phyloP scores from a whole-genome alignment of 495 filamentous ascomycete species.

The Paragyromitra xinjiangensis region DNA sequence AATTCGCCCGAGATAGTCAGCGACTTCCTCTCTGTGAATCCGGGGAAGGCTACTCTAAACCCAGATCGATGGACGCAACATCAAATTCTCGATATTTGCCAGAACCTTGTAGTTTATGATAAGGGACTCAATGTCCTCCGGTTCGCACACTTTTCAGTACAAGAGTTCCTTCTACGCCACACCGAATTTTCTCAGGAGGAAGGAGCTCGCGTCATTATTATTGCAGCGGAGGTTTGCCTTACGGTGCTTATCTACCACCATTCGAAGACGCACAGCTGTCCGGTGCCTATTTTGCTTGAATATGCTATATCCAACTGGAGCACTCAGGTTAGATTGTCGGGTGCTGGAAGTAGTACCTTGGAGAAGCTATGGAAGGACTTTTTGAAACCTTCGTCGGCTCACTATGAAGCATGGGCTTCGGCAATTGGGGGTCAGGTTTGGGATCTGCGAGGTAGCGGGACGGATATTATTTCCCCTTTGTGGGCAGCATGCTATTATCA shows the following conservation, averaged over 20 bases:
- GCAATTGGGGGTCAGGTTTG: not conserved
- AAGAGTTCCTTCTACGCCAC: slow-evolving; percentile 19
- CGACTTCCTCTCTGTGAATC: slow-evolving; percentile 2
- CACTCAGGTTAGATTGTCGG: not conserved
- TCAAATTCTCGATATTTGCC: slow-evolving; percentile 23
- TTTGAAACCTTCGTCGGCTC: not conserved
- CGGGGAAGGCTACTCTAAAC: not conserved
- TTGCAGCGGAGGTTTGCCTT: slow-evolving; percentile 18
- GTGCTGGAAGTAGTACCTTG: not conserved
- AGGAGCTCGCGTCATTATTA: not conserved
- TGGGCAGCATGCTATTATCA: not conserved
- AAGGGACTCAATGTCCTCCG: not conserved
- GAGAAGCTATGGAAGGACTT: not conserved
- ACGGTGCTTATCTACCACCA: not conserved
- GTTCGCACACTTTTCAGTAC: slow-evolving; percentile 39
- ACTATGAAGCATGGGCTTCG: not conserved
- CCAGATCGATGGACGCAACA: not conserved
- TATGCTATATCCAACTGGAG: not conserved
- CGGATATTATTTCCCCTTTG: not conserved
- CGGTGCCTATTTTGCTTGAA: not conserved
- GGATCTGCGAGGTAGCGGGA: not conserved
- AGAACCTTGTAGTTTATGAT: slow-evolving; percentile 32
- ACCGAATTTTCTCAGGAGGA: not conserved
- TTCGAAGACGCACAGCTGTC: not conserved
- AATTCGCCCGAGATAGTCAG: not conserved